Conservation (phyloP, 2,329 filamentous ascomycete genomes). For the Alternaria gaisen region DNA sequence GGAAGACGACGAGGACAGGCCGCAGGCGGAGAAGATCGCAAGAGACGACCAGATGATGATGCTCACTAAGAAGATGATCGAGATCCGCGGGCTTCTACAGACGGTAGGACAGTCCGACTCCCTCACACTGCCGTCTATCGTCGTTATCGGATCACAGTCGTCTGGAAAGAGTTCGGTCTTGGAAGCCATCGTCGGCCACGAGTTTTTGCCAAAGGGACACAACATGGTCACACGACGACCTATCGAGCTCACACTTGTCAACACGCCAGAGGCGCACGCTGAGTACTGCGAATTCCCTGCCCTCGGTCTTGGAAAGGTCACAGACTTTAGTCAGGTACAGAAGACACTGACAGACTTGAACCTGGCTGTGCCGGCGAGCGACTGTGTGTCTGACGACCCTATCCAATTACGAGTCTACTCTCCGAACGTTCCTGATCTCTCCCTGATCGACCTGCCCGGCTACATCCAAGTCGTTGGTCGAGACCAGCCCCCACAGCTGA, state of each 20-base stretch:
- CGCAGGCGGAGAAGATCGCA: constrained; percentile 71
- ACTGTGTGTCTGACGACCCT: constrained; percentile 95
- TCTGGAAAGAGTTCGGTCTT: constrained; percentile 98
- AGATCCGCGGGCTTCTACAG: constrained; percentile 91
- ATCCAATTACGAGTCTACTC: constrained; percentile 97
- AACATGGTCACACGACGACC: constrained; percentile 98
- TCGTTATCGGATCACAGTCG: constrained; percentile 98
- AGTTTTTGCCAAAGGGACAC: constrained; percentile 95
- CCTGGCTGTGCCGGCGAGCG: constrained; percentile 84
- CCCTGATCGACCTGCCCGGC: constrained; percentile 92
- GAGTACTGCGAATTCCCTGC: constrained; percentile 98
- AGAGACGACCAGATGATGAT: constrained; percentile 99
- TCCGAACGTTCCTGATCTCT: constrained; percentile 92
- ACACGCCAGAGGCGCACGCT: constrained; percentile 83
- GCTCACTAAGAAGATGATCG: constrained; percentile 99
- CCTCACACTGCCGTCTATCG: constrained; percentile 90
- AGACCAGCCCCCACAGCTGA: constrained; percentile 88
- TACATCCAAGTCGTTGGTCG: constrained; percentile 96
- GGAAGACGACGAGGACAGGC: constrained; percentile 72
- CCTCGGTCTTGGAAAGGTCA: constrained; percentile 85
- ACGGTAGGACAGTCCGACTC: constrained; percentile 91
- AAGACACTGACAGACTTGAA: constrained; percentile 95
- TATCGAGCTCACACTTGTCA: constrained; percentile 95
- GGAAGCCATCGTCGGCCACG: constrained; percentile 96
- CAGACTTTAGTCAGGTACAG: constrained; percentile 91